Evolutionary conservation across 495 filamentous ascomycete genomes (phyloP), one percentile per base, ranked within the genome.

Genomic region (Neurospora africana): DNA sequence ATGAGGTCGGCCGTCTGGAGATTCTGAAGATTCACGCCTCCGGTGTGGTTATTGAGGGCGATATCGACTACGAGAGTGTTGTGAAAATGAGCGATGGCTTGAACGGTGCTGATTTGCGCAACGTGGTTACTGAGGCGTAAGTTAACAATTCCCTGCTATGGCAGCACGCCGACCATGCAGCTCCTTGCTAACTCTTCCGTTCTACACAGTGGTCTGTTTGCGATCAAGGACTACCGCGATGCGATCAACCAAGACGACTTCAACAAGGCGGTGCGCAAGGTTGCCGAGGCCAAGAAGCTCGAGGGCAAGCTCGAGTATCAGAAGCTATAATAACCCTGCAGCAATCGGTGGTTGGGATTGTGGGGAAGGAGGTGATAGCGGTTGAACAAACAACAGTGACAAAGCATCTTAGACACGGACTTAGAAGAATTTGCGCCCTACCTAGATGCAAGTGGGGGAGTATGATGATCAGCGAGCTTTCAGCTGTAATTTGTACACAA

Each of bases 51-150:
- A 87, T 92, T 68, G 95, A 98, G 69, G 95, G 95, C 9, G 96
- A 99, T 74, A 95, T 99, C 79, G 96, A 99, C 82, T 98, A 96
- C 79, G 96, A 99, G 87, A 97, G 93, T 78, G 92, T 99, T 38
- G 96, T 99, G 78, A 99, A 99, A 88, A 99, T 99, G 96, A 96
- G 92, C 76, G 96, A 99, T 77, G 93, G 94, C 44, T 87, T 98
- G 44, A 99, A 99, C 83, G 96, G 96, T 76, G 96, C 96, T 30
- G 96, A 99, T 89, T 83, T 99, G 79, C 87, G 96, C 76, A 99
- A 99, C 79, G 94, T 99, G 74, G 94, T 99, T 67, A 99, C 96
- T 2, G 96, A 99, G 86, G 96, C 96, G 93, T 97, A 88, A 82
- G 92, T 90, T 47, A 19, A 15, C 6, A 19, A 33, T 38, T 70